Conservation (phyloP, 352 stramenopile species). For the Phytophthora rubi region DNA sequence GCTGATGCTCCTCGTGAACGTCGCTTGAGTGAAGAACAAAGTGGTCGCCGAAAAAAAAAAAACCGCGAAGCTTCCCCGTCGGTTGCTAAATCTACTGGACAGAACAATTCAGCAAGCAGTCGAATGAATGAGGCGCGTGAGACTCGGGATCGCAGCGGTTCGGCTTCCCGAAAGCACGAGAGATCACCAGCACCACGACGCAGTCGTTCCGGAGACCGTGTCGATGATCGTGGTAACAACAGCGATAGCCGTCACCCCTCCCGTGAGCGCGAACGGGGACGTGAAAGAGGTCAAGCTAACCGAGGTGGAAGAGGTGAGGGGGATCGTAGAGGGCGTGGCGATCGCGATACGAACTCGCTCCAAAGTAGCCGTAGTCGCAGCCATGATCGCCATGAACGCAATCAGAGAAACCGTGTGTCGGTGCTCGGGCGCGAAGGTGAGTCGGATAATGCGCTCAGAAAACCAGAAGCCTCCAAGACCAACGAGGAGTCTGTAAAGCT, state of each 20-base stretch:
- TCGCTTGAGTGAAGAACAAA: slow-evolving; percentile 38
- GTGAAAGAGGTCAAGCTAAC: slow-evolving; percentile 33
- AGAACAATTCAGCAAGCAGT: slow-evolving; percentile 28
- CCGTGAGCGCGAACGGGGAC: slow-evolving; percentile 41
- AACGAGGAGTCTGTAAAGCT: slow-evolving; percentile 28
- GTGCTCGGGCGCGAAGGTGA: slow-evolving; percentile 28
- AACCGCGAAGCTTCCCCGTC: slow-evolving; percentile 39
- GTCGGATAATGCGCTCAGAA: slow-evolving; percentile 8
- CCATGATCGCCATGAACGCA: slow-evolving; percentile 37
- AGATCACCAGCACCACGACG: slow-evolving; percentile 34
- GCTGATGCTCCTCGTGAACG: slow-evolving; percentile 23
- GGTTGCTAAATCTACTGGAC: slow-evolving; percentile 2
- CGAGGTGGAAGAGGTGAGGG: slow-evolving; percentile 34
- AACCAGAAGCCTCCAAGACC: slow-evolving; percentile 13
- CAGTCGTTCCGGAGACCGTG: slow-evolving; percentile 51
- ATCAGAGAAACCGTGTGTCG: slow-evolving; percentile 22
- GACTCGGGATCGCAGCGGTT: slow-evolving; percentile 28
- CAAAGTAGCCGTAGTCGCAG: slow-evolving; percentile 34
- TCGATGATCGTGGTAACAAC: slow-evolving; percentile 30
- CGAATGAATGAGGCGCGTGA: slow-evolving; percentile 31
- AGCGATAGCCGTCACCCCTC: slow-evolving; percentile 36
- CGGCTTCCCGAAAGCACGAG: slow-evolving; percentile 40
- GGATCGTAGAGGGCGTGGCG: slow-evolving; percentile 28
- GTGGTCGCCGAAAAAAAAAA: too few species aligned
- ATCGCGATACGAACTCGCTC: slow-evolving; percentile 16